Conservation (phyloP, 2,329 filamentous ascomycete genomes). For the Spiromastix sp. region DNA sequence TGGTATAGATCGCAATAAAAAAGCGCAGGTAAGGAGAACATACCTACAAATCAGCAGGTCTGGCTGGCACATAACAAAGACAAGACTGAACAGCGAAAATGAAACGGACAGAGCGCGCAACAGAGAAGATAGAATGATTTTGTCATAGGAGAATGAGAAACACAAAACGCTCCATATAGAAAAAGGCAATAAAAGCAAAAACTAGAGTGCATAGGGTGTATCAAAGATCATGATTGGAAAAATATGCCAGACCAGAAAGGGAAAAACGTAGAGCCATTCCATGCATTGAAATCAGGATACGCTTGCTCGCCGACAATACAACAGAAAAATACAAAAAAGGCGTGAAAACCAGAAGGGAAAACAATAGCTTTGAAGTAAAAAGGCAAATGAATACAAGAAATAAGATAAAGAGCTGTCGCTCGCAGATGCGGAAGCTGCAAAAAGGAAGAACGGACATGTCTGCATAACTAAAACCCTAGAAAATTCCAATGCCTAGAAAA, state of each 20-base stretch:
- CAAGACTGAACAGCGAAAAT: constrained; percentile 8
- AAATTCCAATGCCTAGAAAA: no score
- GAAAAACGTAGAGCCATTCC: not conserved
- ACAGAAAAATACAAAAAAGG: not conserved
- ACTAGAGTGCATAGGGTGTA: not conserved
- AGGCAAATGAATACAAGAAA: constrained; percentile 6
- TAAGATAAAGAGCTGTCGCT: no score
- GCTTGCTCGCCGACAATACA: no score
- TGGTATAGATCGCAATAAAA: not conserved
- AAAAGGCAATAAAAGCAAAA: not conserved
- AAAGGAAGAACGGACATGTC: no score
- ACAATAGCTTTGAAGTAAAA: constrained; percentile 1
- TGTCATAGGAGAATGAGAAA: not conserved
- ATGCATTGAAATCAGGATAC: no score
- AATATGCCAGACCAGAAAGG: constrained; percentile 7
- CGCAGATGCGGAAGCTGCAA: no score
- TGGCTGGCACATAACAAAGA: no score
- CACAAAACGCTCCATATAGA: not conserved
- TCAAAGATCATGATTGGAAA: constrained; percentile 5
- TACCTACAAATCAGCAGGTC: no score
- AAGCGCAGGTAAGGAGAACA: not conserved
- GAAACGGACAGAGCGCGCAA: constrained; percentile 11
- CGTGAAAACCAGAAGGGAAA: constrained; percentile 4
- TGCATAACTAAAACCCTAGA: no score
- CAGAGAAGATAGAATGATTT: not conserved